These are phyloP conservation scores for Thecaphora thlaspeos DNA, from an alignment of 1,284 basidiomycete species.

Conservation along the genomic window DNA sequence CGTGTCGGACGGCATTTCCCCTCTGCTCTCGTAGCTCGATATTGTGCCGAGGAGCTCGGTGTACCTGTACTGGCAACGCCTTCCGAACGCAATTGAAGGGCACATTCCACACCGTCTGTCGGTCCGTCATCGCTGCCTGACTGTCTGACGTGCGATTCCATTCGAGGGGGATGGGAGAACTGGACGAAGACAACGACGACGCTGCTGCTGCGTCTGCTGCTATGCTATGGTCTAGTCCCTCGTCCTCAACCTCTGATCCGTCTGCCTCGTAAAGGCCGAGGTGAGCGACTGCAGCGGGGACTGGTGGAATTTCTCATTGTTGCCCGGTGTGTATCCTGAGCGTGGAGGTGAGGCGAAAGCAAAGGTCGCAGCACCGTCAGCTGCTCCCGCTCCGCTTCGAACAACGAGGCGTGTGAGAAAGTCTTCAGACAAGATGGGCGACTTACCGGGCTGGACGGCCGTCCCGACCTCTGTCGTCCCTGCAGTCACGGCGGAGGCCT, in stretches of 20 bases:
- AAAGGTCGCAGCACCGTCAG: not conserved
- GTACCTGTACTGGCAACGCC: too few relatives aligned
- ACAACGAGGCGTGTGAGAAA: not conserved
- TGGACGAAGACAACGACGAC: too few relatives aligned
- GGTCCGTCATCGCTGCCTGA: too few relatives aligned
- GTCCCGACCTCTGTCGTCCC: not conserved
- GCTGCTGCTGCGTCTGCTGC: too few relatives aligned
- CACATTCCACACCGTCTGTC: too few relatives aligned
- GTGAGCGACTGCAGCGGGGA: constrained; percentile 28
- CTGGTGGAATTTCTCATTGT: constrained; percentile 22
- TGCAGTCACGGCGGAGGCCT: constrained; percentile 6
- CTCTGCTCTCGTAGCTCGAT: too few relatives aligned
- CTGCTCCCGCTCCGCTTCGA: too few relatives aligned
- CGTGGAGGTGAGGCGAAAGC: not conserved
- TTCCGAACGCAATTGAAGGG: too few relatives aligned
- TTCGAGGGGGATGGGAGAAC: too few relatives aligned
- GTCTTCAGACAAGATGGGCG: not conserved
- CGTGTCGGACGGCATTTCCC: too few relatives aligned
- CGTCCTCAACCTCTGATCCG: constrained; percentile 20
- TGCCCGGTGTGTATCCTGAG: constrained; percentile 8
- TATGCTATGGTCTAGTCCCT: not conserved
- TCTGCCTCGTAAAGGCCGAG: constrained; percentile 27
- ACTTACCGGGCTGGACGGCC: constrained; percentile 1
- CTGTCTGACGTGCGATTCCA: too few relatives aligned
- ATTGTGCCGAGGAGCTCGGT: too few relatives aligned